Base-by-base conservation (phyloP, 108 stramenopile genomes). In the Pseudonitzschia multistriata region DNA sequence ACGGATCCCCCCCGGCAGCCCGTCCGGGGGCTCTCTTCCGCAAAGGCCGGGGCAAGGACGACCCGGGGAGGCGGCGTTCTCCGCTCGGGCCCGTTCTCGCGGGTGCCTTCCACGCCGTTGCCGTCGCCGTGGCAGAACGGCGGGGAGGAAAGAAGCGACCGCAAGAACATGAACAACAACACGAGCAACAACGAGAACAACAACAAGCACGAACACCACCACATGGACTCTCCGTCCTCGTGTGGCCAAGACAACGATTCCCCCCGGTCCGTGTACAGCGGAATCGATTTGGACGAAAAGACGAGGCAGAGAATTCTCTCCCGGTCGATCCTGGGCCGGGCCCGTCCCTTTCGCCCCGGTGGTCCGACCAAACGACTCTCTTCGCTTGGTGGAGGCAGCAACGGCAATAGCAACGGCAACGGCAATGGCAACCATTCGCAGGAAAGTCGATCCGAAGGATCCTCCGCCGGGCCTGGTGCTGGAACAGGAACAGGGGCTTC, bases 271-370 rank as follows among this genome's bases (percentile, higher is more conserved):
- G 21, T 15, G 21, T 47, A 40, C 60, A 75, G 74, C 35, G 74
- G 74, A 30, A 62, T 75, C 45, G 67, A 68, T 62, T 29, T 75
- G 59, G 74, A 75, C 49, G 74, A 75, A 17, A 68, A 68, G 60
- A 62, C 55, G 24, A 39, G 67, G 27, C 24, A 75, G 0, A 60
- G 57, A 25, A 75, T 75, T 30, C 40, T 74, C 50, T 5, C 67
- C 8, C 67, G 74, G 21, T 75, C 74, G 3, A 34, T 49, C 14
- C 54, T 67, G n/a, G 27, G 57, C 11, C 67, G 39, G 19, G 72
- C 67, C 29, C 57, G 55, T 28, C 15, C 48, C 42, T 17, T 61
- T 19, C 57, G 55, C 30, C 15, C 48, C 42, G 17, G 42, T 53
- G 29, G 31, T 11, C n/a, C 11, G 45, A 24, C 11, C 7, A 49